Conservation (phyloP, 352 stramenopile species). For the Phytophthora uliginosa region DNA sequence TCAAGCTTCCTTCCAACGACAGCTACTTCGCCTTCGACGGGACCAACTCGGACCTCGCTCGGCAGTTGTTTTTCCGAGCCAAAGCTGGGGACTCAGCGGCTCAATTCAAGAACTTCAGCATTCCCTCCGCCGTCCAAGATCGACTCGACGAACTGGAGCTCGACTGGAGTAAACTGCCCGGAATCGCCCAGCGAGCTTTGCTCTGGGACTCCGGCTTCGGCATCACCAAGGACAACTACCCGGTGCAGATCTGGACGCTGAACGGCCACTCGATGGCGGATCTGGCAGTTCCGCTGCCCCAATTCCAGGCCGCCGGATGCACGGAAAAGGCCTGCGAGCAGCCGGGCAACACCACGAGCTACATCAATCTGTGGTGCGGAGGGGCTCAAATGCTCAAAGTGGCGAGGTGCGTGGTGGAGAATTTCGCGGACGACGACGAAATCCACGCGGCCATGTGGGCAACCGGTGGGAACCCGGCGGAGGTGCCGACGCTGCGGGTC, state of each 20-base stretch:
- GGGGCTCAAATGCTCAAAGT: conserved; percentile 28
- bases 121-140: background rate
- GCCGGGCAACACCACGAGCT: conserved; percentile 18
- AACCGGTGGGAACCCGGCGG: conserved; percentile 14
- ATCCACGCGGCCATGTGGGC: conserved; percentile 33
- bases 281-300: conserved; percentile 19
- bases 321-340: conserved; percentile 19
- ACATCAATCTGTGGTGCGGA: conserved; percentile 25
- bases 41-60: conserved; percentile 3
- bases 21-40: conserved; percentile 7
- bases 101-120: background rate
- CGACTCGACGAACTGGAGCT: background rate
- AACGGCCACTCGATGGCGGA: conserved; percentile 20
- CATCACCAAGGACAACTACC: background rate
- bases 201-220: conserved; percentile 38
- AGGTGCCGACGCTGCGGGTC: conserved; percentile 7
- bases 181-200: conserved; percentile 32
- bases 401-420: conserved; percentile 23
- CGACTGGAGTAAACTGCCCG: conserved; percentile 13
- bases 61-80: background rate
- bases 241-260: conserved; percentile 32
- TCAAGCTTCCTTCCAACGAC: background rate
- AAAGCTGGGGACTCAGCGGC: conserved; percentile 1
- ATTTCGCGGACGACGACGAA: conserved; percentile 4
- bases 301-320: conserved; percentile 17